A percentile compares a stretch with the other conserved stretches of the same genome.
These are phyloP conservation scores for Nyctanthes arbortristis DNA, from an alignment of 257 asterid genomes.

Conservation along the genomic window DNA sequence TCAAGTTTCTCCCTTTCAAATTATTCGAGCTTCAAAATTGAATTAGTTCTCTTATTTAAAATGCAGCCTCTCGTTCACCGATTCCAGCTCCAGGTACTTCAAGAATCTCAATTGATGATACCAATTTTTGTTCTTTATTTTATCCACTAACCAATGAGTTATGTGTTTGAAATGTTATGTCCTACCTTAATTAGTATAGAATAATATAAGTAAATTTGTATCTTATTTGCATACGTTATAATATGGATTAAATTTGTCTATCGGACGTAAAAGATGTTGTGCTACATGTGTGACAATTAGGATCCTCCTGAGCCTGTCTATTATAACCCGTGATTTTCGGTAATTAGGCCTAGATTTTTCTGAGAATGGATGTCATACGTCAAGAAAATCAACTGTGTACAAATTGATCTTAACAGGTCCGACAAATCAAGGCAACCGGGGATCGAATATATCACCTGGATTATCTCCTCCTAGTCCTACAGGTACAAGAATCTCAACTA, in stretches of 20 bases:
- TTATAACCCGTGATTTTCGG: too few species aligned
- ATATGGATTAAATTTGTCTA: too few species aligned
- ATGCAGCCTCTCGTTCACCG: slow-evolving; percentile 48
- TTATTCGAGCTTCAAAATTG: neutral
- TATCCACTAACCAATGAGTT: too few species aligned
- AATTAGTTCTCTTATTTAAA: neutral
- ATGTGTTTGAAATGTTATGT: too few species aligned
- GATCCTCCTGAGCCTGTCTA: too few species aligned
- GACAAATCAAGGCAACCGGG: slow-evolving; percentile 22
- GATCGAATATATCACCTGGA: slow-evolving; percentile 34
- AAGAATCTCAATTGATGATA: too few species aligned
- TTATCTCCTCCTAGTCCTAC: slow-evolving; percentile 30
- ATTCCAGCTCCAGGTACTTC: slow-evolving; percentile 81
- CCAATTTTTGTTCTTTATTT: neutral
- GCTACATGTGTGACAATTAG: too few species aligned
- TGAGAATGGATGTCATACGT: neutral
- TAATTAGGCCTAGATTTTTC: too few species aligned
- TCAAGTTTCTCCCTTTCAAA: neutral
- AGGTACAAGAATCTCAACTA: slow-evolving; percentile 26
- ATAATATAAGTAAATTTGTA: too few species aligned
- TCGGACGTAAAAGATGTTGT: too few species aligned
- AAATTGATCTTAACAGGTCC: slow-evolving; percentile 32
- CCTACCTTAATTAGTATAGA: too few species aligned
- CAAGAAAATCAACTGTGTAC: neutral
- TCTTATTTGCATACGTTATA: too few species aligned